Conservation (phyloP, 345 rosid genomes). For the Melaleuca alternifolia region DNA sequence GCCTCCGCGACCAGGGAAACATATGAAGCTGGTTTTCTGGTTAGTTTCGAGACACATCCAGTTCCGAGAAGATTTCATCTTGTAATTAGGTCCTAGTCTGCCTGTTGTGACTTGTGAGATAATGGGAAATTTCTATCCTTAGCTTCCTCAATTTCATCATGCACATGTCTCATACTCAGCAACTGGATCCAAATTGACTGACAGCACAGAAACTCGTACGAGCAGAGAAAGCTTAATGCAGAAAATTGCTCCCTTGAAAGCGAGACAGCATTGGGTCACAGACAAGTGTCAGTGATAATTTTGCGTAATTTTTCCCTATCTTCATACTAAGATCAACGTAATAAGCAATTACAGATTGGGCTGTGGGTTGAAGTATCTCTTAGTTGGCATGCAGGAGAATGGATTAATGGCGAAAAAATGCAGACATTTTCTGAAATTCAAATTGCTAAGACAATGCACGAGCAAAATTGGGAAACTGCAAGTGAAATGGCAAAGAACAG, state of each 20-base stretch:
- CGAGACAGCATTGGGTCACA: background rate
- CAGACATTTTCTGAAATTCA: accelerated
- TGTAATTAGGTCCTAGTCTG: background rate
- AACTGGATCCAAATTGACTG: background rate
- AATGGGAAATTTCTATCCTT: background rate
- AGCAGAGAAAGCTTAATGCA: background rate
- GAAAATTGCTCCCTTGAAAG: background rate
- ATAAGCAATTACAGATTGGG: background rate
- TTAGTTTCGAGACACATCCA: background rate
- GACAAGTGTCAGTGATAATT: background rate
- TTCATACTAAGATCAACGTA: background rate
- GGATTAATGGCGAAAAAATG: background rate
- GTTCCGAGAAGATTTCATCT: background rate
- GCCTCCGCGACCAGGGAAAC: background rate
- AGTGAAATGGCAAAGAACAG: background rate
- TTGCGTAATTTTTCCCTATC: background rate
- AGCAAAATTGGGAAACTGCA: background rate
- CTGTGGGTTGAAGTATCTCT: background rate
- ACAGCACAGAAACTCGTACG: background rate
- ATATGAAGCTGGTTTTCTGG: background rate
- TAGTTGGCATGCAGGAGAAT: background rate
- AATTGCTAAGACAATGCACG: background rate
- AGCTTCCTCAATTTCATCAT: background rate
- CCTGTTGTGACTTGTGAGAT: background rate
- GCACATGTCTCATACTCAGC: background rate